These are phyloP conservation scores for Monoraphidium neglectum DNA, from an alignment of 139 green algal species.

Conservation along the genomic window DNA sequence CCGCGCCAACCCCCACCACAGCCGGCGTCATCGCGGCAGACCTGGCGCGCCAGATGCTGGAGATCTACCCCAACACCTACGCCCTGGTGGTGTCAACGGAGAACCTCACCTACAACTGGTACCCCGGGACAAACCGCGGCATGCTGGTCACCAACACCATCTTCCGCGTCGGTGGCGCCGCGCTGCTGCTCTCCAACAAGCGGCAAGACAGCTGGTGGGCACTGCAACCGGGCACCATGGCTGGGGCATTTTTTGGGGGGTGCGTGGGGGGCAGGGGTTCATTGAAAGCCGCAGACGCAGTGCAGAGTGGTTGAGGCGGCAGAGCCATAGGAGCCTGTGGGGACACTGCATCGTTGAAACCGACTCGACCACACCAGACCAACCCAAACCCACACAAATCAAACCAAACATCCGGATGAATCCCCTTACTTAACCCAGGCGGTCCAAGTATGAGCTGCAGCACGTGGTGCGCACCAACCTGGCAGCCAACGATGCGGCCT, in stretches of 20 bases:
- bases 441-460: constrained; percentile 57
- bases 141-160: constrained; percentile 99
- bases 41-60: constrained; percentile 89
- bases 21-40: constrained; percentile 57
- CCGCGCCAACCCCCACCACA: too few species aligned
- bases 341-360: too few species aligned
- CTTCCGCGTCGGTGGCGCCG: constrained; percentile 93
- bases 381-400: too few species aligned
- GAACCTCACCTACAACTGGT: constrained; percentile 97
- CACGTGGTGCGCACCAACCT: constrained; percentile 89
- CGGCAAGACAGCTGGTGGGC: constrained; percentile 57
- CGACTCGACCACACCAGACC: too few species aligned
- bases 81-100: constrained; percentile 93
- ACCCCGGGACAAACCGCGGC: constrained; percentile 86
- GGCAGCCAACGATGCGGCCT: constrained; percentile 86
- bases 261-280: too few species aligned
- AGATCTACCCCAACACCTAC: constrained; percentile 67
- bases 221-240: too few species aligned
- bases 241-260: too few species aligned
- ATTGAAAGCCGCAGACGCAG: too few species aligned
- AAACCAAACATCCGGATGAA: too few species aligned
- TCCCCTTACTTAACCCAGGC: constrained; percentile 12
- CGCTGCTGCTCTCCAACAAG: constrained; percentile 91
- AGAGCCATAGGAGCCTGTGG: too few species aligned
- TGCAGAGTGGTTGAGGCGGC: too few species aligned